These are phyloP conservation scores for Pseudonectria foliicola DNA, from an alignment of 2,329 filamentous ascomycete species.

Conservation along the genomic window DNA sequence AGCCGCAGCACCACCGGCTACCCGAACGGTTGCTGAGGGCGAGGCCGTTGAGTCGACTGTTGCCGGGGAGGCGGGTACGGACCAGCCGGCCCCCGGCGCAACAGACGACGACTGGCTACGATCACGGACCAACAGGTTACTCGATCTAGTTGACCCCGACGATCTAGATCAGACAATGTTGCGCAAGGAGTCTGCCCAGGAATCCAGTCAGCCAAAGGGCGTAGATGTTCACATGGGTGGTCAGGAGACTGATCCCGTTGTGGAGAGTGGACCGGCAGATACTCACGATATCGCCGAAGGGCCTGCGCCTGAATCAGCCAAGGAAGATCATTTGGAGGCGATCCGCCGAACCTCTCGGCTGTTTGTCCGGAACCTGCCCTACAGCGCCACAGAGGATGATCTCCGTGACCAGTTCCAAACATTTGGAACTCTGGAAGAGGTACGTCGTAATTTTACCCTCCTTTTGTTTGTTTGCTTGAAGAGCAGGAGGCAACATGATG, in stretches of 20 bases:
- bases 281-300: conserved; percentile 19
- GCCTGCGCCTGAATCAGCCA: conserved; percentile 20
- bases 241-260: conserved; percentile 8
- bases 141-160: conserved; percentile 76
- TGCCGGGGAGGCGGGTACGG: conserved; percentile 12
- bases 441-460: conserved; percentile 49
- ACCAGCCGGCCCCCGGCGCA: conserved; percentile 33
- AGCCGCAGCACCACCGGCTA: conserved; percentile 4
- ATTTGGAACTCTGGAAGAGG: conserved; percentile 79
- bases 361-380: conserved; percentile 85
- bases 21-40: conserved; percentile 7
- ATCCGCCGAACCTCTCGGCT: conserved; percentile 70
- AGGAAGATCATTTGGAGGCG: conserved; percentile 22
- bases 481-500: conserved; percentile 61
- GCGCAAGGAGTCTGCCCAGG: conserved; percentile 10
- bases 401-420: conserved; percentile 63
- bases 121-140: conserved; percentile 75
- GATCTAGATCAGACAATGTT: conserved; percentile 32
- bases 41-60: conserved; percentile 16
- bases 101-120: conserved; percentile 89
- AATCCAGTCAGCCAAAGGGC: conserved; percentile 12
- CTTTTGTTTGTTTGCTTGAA: conserved; percentile 8
- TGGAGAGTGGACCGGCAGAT: conserved; percentile 12
- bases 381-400: conserved; percentile 69
- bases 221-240: conserved; percentile 10